Evolutionary conservation across 371 early-diverging fungal species (phyloP).

Genomic region (Mucor irregularis): DNA sequence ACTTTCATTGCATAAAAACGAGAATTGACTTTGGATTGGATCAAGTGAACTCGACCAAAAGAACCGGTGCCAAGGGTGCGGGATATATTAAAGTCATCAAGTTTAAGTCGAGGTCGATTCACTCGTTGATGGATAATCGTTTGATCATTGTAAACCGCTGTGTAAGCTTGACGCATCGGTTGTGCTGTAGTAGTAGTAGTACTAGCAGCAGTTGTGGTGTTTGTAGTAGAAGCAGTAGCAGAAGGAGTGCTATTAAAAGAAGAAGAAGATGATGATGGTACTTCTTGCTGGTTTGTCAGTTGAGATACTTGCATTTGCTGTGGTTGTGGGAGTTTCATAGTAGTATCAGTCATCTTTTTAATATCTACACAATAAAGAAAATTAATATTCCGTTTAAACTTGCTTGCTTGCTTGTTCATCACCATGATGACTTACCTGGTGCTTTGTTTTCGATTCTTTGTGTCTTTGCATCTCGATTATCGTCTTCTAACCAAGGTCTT

Average conservation of each 20-base stretch:
- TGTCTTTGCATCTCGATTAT: slow-evolving; percentile 11
- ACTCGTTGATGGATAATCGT: slow-evolving; percentile 30
- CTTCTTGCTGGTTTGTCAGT: slow-evolving; percentile 10
- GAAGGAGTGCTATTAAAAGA: not conserved
- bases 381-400: too few species aligned
- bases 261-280: not conserved
- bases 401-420: not conserved
- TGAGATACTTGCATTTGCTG: slow-evolving; percentile 31
- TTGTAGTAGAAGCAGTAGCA: not conserved
- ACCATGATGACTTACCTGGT: not conserved
- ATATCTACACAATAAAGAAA: too few species aligned
- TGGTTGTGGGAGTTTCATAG: slow-evolving; percentile 16
- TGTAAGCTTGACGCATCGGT: not conserved
- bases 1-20: slow-evolving; percentile 94
- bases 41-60: slow-evolving; percentile 95
- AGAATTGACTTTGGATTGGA: slow-evolving; percentile 78
- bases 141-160: slow-evolving; percentile 24
- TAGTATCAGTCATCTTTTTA: too few species aligned
- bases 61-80: slow-evolving; percentile 96
- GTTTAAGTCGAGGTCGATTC: slow-evolving; percentile 49
- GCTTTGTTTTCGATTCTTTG: slow-evolving; percentile 6
- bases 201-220: not conserved
- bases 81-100: slow-evolving; percentile 67
- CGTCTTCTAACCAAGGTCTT: slow-evolving; percentile 21
- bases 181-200: not conserved